Evolutionary conservation across 2,329 filamentous ascomycete species (phyloP).

Genomic region (Ceratocystis colombiana): DNA sequence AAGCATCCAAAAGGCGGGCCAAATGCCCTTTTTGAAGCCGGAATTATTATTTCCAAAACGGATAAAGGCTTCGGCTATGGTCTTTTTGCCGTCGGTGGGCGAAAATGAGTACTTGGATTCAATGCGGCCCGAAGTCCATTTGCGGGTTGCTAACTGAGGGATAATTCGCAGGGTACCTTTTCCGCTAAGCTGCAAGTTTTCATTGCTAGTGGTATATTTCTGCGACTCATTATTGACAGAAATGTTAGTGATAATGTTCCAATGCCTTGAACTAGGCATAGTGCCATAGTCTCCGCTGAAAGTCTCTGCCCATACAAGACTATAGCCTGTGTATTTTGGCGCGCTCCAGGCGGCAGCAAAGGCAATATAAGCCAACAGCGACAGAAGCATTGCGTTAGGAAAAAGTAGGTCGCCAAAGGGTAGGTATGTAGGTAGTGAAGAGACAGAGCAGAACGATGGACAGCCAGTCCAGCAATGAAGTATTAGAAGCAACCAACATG

Average conservation of each 20-base stretch:
- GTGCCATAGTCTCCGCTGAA: constrained; percentile 36
- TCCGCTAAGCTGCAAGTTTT: constrained; percentile 44
- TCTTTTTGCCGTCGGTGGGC: constrained; percentile 38
- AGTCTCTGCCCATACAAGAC: constrained; percentile 36
- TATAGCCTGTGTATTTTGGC: constrained; percentile 36
- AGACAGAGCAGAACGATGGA: not conserved
- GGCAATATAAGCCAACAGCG: constrained; percentile 28
- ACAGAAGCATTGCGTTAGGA: constrained; percentile 18
- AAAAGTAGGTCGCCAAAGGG: not conserved
- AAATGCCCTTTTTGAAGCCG: constrained; percentile 43
- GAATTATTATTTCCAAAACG: constrained; percentile 38
- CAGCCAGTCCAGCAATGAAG: not conserved
- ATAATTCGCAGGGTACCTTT: constrained; percentile 43
- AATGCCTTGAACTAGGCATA: constrained; percentile 33
- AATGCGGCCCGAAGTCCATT: constrained; percentile 48
- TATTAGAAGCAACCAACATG: no score
- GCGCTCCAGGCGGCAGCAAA: constrained; percentile 34
- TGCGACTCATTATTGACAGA: constrained; percentile 45
- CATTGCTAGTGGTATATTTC: constrained; percentile 38
- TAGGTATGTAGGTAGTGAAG: not conserved
- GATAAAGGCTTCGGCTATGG: constrained; percentile 39
- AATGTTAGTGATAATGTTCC: constrained; percentile 38
- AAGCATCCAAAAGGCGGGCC: constrained; percentile 51
- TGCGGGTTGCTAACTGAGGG: constrained; percentile 35
- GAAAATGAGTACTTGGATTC: constrained; percentile 42